Evolutionary conservation across 306 rosid genomes (phyloP).

Genomic region (Senna tora): DNA sequence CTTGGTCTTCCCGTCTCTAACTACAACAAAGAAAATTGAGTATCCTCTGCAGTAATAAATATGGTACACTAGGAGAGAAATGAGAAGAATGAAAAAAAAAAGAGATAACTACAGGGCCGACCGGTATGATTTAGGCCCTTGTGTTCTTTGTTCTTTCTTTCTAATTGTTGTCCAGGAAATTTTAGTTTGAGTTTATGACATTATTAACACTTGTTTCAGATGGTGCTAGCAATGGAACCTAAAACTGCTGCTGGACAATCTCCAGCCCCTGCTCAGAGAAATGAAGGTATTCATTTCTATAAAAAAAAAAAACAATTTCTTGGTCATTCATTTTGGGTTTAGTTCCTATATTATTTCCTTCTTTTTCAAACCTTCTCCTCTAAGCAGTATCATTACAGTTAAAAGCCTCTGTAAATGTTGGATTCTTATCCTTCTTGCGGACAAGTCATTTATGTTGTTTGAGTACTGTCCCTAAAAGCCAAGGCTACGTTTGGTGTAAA

Average conservation of each 20-base stretch:
- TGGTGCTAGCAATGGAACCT: slow-evolving; percentile 64
- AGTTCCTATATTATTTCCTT: slow-evolving; percentile 15
- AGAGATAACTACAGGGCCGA: too few species aligned
- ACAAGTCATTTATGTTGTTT: slow-evolving; percentile 11
- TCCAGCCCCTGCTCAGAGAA: slow-evolving; percentile 38
- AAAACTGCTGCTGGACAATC: slow-evolving; percentile 44
- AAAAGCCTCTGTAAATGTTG: slow-evolving; percentile 18
- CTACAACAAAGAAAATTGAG: background rate
- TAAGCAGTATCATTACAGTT: background rate
- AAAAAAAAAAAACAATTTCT: slow-evolving; percentile 5
- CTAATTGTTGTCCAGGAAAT: slow-evolving; percentile 3
- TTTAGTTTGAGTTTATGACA: slow-evolving; percentile 29
- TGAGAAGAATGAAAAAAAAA: too few species aligned
- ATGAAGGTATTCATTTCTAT: slow-evolving; percentile 34
- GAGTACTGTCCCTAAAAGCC: slow-evolving; percentile 9
- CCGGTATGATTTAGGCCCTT: too few species aligned
- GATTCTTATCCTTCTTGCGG: slow-evolving; percentile 14
- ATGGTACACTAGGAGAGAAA: too few species aligned
- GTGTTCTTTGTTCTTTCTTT: too few species aligned
- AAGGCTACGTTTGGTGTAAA: too few species aligned
- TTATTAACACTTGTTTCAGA: slow-evolving; percentile 47
- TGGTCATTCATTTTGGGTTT: background rate
- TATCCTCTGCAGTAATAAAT: too few species aligned
- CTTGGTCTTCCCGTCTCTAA: background rate
- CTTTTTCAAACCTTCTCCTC: slow-evolving; percentile 9